Base-by-base conservation (phyloP, 2,329 filamentous ascomycete genomes). In the Sporothrix protearum region DNA sequence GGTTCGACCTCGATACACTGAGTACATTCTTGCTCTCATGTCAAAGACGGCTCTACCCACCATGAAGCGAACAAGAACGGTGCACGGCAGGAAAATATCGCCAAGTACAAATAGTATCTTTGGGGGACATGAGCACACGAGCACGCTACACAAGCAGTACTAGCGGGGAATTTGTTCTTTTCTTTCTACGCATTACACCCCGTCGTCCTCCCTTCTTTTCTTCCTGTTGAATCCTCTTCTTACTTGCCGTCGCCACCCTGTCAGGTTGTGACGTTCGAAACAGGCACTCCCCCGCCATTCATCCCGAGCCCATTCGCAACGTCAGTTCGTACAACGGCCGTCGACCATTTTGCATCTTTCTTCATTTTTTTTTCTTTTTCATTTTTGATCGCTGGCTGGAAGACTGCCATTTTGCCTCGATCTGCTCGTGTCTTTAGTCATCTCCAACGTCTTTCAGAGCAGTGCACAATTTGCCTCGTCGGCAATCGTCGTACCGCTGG, bases 31-130 rank as follows among this genome's bases (percentile, higher is more conserved):
- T n/a, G 19, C 6, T 6, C 25, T 55, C 51, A 28, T 61, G 30
- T 47, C 61, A 47, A 66, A 49, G 22, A 66, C 61, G 64, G 63
- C 22, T 10, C 64, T 67, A 36, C 64, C 64, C 45, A 49, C 45
- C 28, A 49, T 51, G 64, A 67, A 66, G 8, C 64, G 55, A 64
- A 57, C 8, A 33, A 39, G 33, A 61, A 64, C 36, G 45, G 28
- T 39, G 45, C 45, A 36, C 42, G 14, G 12, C 64, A 67, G 59
- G 59, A 64, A 22, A 28, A 25, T 9, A 19, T 64, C 45, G 64
- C 19, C 30, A 67, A 16, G 25, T 19, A 9, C n/a, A n/a, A n/a
- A n/a, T 28, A 8, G n/a, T 67, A 33, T 19, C 7, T 53, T 22
- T 22, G n/a, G 22, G n/a, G 19, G 19, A 45, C 59, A 64, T 45